Evolutionary conservation across 2,329 filamentous ascomycete genomes (phyloP), one percentile per base, ranked within the genome.

Genomic region (Verticillium albo-atrum): DNA sequence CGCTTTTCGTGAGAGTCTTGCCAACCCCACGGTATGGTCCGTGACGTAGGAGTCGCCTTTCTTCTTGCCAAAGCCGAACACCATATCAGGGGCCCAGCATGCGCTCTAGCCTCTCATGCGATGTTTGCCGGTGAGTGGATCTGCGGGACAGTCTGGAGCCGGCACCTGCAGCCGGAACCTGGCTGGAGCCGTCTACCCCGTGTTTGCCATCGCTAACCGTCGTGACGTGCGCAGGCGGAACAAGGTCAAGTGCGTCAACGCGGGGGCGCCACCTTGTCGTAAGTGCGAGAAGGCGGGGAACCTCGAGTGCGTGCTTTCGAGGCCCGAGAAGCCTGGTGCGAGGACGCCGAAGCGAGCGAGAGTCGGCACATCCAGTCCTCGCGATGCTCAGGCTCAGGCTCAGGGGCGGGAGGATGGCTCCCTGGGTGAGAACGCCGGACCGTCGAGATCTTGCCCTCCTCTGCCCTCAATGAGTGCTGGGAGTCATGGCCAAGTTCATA

Each of bases 91-190:
- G 30, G n/a, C 42, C 20, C 17, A 59, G 15, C 27, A 74, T 74
- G 72, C 62, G 72, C 1, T 72, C 72, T 25, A 74, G 71, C 60
- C 37, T 74, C 23, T 74, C 71, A 2, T 74, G 71, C 62, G 71
- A 73, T 34, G 62, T 63, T 34, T 74, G 72, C 57, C 64, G 72
- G 72, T 72, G 61, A 62, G 68, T 63, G 42, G 42, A 50, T 50
- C 42, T 23, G 42, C 14, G 42, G 42, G 20, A 50, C 6, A 23
- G 7, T n/a, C 15, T 10, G 15, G 32, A 1, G 32, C 35, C 35
- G 10, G n/a, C 14, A 37, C 15, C 15, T 32, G 12, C n/a, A n/a
- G n/a, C n/a, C n/a, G n/a, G n/a, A n/a, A n/a, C n/a, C n/a, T n/a
- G 30, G 30, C 30, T 37, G 15, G 35, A 17, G 35, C 35, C 35